Base-by-base conservation (phyloP, 805 yeast genomes). In the Danielia oregonensis region DNA sequence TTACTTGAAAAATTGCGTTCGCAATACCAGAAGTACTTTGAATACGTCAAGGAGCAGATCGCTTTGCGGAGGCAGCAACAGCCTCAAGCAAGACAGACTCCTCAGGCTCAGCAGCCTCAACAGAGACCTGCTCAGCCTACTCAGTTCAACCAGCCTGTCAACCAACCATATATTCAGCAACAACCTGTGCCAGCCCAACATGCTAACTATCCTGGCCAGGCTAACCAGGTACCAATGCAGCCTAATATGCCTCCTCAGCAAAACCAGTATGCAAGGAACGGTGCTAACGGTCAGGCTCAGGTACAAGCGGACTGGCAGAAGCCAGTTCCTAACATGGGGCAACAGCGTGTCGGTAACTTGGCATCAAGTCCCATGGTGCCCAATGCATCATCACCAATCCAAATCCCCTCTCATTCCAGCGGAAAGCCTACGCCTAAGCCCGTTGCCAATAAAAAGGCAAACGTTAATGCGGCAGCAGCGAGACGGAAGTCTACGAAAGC, bases 1-100 rank as follows among this genome's bases (percentile, higher is more conserved):
- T 68, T 85, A 26, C 64, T 86, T 33, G 85, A 78, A 28, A 82
- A 79, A 57, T 72, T 87, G 36, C 78, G 81, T 41, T 63, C 69
- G 30, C 94, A 87, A 48, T 79, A 85, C 37, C 83, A 79, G 36
- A 76, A 79, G 52, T 87, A 82, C 52, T 79, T 83, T 61, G 78
- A 77, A 33, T 83, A 76, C 56, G 87, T 87, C 43, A 77, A 78
- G 40, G 86, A 82, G 23, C 86, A 78, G 44, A 52, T 77, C 38
- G 52, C 59, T 17, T 44, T 55, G 5, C 59, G 68, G 37, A 54
- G 61, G 33, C 63, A 63, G 37, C 70, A 68, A 30, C 43, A 57
- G 33, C 55, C 54, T 29, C 52, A 54, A 19, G 57, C 53, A 26
- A 70, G 59, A 40, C 59, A 52, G 25, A 63, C 56, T 31, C 57